Evolutionary conservation across 371 early-diverging fungal species (phyloP), one percentile per base, ranked within the genome.

Genomic region (Mucor circinelloides): DNA sequence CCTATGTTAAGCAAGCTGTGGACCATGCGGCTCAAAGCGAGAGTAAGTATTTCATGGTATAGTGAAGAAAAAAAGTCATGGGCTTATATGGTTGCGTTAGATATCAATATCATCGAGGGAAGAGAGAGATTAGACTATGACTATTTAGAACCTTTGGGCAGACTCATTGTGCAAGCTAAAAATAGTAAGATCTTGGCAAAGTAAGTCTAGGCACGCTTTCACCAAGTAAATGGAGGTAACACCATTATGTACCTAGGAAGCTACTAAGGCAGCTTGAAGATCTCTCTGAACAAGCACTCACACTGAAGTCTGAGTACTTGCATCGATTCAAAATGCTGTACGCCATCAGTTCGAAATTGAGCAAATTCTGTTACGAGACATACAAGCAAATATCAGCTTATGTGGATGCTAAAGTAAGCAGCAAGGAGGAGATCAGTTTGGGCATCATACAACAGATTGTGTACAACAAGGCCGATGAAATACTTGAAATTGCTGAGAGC

Each of bases 211-310:
- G 25, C 23, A 19, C 1, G 34, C 17, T 27, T 46, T 12, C 31
- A 13, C 27, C 15, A 56, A 2, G n/a, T 31, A 31, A n/a, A 32
- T n/a, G 23, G 23, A 23, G 23, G 7, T 31, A 56, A 56, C 32
- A 31, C 52, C 27, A n/a, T 10, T 19, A n/a, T 63, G 19, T 44
- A n/a, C 12, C n/a, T 74, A 89, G 90, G 67, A 93, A 92, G 82
- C 66, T 93, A 38, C 60, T 87, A 66, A 86, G 91, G 30, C 86
- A 87, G 34, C 67, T 92, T 25, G 86, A 85, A 21, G 93, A 93
- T 50, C 73, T 90, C 30, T 75, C 78, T 40, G 87, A 86, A 15
- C 79, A 87, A 50, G 82, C 83, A 1, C 67, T 86, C 42, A 81
- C 82, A 19, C 55, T 86, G 28, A 86, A 85, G 60, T 69, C 83